Evolutionary conservation across 225 moss, liverwort and hornwort species (phyloP), one percentile per base, ranked within the genome.

Genomic region (Pseudisothecium myosuroides): DNA sequence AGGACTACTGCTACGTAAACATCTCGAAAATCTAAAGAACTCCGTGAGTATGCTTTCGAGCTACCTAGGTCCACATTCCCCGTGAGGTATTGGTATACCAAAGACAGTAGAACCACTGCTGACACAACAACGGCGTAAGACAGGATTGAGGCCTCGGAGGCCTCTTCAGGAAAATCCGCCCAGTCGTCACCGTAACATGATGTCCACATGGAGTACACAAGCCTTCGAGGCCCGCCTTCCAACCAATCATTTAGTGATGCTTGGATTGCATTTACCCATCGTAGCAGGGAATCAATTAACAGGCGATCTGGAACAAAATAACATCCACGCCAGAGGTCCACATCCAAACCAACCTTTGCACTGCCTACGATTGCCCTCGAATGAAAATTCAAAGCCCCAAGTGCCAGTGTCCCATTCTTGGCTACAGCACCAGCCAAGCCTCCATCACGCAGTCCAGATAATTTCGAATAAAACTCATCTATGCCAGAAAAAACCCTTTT

Each of bases 161-260:
- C 18, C 10, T 74, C 18, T 31, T 29, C 18, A 31, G 2, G 9
- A 45, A 4, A 5, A 10, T 0, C 10, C 26, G 1, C 1, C 39
- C 2, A 39, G 23, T 4, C 1, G 15, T 1, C 2, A 6, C 10
- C 6, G 1, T 17, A 0, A 47, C 3, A 17, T 29, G 7, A 29
- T 74, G 0, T 47, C 47, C 47, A 18, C 18, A 47, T 18, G 31
- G 1, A 19, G 4, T 31, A 47, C 4, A 31, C 3, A 74, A 14
- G 75, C 49, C 31, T 32, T 49, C 12, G 47, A 49, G 12, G 7
- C 32, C 49, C 47, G 19, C 49, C 4, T 19, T 19, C 19, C 20
- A 49, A 31, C 47, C 75, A 75, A 12, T 19, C 32, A 75, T 19
- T 75, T 5, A 49, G 31, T 75, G 49, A 49, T 20, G 75, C 75